Percentiles rank a stretch among this genome's conserved stretches.
phyloP scores from a whole-genome alignment of 2,329 filamentous ascomycete genomes.

The Xylaria sp. region DNA sequence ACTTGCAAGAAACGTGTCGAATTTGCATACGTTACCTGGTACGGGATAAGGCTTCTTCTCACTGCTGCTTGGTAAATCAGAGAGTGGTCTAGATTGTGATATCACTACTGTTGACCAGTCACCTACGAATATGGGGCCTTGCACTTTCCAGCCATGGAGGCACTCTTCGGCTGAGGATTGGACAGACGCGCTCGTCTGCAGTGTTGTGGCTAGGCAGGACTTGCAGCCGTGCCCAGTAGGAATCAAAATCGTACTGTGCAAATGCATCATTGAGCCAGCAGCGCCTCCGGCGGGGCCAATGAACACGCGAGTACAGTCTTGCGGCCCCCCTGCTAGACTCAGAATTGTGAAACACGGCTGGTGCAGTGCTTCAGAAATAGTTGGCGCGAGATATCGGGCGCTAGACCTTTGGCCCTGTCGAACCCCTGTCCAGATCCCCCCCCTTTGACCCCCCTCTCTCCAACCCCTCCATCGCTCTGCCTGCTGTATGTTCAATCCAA shows the following conservation, averaged over 20 bases:
- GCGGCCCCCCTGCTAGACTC: constrained; percentile 33
- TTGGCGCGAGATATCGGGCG: constrained; percentile 51
- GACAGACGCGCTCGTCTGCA: constrained; percentile 3
- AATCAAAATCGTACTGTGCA: constrained; percentile 1
- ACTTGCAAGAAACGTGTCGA: neutral
- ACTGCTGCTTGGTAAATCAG: neutral
- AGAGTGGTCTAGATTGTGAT: neutral
- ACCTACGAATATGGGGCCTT: neutral
- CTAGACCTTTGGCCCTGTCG: constrained; percentile 50
- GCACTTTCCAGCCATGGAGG: neutral
- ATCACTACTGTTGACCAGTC: neutral
- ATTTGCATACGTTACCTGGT: neutral
- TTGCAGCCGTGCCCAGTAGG: neutral
- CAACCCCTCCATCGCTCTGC: constrained; percentile 10
- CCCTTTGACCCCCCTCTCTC: neutral
- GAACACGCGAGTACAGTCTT: constrained; percentile 7
- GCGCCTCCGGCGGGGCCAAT: constrained; percentile 46
- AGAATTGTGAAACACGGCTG: constrained; percentile 60
- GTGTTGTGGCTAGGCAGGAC: neutral
- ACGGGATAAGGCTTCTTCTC: neutral
- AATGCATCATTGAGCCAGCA: constrained; percentile 2
- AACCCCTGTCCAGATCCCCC: constrained; percentile 40
- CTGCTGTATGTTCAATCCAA: neutral
- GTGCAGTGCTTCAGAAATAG: constrained; percentile 61
- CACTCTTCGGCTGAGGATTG: neutral